Evolutionary conservation across 768 basidiomycete genomes (phyloP), one percentile per base, ranked within the genome.

Genomic region (Kwoniella dejecticola): DNA sequence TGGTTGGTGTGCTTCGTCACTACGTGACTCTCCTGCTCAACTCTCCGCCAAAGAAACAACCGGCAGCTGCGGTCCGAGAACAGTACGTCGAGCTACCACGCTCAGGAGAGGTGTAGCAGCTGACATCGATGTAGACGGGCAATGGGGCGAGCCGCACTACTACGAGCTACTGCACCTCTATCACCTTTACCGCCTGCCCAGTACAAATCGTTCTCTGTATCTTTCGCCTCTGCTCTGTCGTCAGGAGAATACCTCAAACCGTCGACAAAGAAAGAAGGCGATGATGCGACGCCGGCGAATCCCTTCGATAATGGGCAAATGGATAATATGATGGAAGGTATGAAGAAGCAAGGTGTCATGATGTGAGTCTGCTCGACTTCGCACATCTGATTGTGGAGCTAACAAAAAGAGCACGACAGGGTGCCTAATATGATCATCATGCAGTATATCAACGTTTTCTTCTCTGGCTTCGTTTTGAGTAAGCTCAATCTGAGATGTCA

Each of bases 371-470:
- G 4, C n/a, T 27, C 33, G 17, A n/a, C 40, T 27, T 42, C 15
- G 6, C 17, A 19, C 23, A 30, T 45, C 12, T 4, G 13, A 23
- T 15, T n/a, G 17, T 12, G 17, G 21, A 19, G 15, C 17, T 10
- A 31, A 29, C 13, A 0, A 13, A 40, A 57, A 71, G 58, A 64
- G 57, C 29, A 24, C 21, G 21, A 24, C 30, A 78, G 75, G 77
- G 73, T 80, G 3, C 79, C 79, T 1, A 80, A 98, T 80, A 97
- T 97, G 89, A 84, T 96, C 62, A 91, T 98, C 69, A 98, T 98
- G 95, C 94, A 93, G 52, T 98, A 95, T 90, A 97, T 99, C 81
- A 97, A 93, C 79, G 92, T 94, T 79, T 99, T 99, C 86, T 99
- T 98, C 82, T 89, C 95, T 73, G 96, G 96, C 27, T 97, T 98